phyloP scores from a whole-genome alignment of 352 stramenopile genomes.

The Globisporangium paddicum region DNA sequence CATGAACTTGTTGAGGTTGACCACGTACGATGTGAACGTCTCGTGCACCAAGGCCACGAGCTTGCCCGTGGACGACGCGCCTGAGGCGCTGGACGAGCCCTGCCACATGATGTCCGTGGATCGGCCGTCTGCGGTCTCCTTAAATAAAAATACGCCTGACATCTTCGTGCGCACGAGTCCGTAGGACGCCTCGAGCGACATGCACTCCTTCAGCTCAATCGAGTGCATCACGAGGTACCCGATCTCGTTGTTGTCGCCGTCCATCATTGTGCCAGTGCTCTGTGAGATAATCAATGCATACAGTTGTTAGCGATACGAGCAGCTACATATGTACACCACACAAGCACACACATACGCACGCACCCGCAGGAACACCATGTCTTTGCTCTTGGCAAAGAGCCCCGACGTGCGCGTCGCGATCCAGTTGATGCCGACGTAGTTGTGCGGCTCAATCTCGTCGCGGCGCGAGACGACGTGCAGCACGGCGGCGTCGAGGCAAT shows the following conservation, averaged over 20 bases:
- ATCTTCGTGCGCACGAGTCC: slow-evolving; percentile 48
- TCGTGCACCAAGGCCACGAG: slow-evolving; percentile 45
- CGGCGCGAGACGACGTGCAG: slow-evolving; percentile 40
- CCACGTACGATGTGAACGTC: slow-evolving; percentile 48
- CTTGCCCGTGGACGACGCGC: slow-evolving; percentile 35
- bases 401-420: slow-evolving; percentile 32
- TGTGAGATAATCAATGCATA: slow-evolving; percentile 8
- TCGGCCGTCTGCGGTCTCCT: slow-evolving; percentile 30
- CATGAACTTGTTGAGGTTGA: slow-evolving; percentile 52
- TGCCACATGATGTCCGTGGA: slow-evolving; percentile 54
- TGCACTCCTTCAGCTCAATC: slow-evolving; percentile 48
- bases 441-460: slow-evolving; percentile 34
- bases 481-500: slow-evolving; percentile 54
- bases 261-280: slow-evolving; percentile 41
- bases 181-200: slow-evolving; percentile 40
- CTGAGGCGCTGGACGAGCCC: slow-evolving; percentile 34
- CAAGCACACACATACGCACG: not conserved
- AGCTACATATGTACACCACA: not conserved
- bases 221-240: slow-evolving; percentile 59
- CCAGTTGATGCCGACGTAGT: slow-evolving; percentile 74
- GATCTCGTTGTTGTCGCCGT: slow-evolving; percentile 38
- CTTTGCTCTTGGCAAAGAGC: slow-evolving; percentile 56
- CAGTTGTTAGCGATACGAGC: not conserved
- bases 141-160: slow-evolving; percentile 57
- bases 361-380: slow-evolving; percentile 55